A percentile compares a stretch with the other conserved stretches of the same genome.
phyloP scores from a whole-genome alignment of 768 basidiomycete species.

The Suillus weaverae region DNA sequence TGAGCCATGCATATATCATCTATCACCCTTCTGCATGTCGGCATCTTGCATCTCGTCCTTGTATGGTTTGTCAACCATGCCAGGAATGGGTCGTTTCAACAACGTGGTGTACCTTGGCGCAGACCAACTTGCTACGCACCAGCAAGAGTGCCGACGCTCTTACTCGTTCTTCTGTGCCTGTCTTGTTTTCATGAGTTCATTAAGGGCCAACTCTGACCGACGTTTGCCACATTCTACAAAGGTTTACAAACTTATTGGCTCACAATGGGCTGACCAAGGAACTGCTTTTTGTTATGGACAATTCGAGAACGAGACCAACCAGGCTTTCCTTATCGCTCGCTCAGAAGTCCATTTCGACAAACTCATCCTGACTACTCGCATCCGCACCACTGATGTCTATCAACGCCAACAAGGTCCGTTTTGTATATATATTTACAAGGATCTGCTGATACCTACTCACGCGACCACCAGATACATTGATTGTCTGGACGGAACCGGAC shows the following conservation, averaged over 20 bases:
- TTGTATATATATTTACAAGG: constrained; percentile 2
- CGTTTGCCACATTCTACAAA: constrained; percentile 37
- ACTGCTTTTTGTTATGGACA: constrained; percentile 96
- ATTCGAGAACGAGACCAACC: constrained; percentile 72
- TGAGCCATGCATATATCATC: constrained; percentile 36
- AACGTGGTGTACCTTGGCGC: constrained; percentile 23
- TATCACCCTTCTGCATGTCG: constrained; percentile 15
- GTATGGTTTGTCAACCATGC: constrained; percentile 21
- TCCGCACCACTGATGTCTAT: constrained; percentile 82
- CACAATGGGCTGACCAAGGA: constrained; percentile 93
- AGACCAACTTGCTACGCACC: constrained; percentile 14
- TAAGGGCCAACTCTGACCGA: constrained; percentile 31
- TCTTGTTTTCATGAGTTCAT: constrained; percentile 33
- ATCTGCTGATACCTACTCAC: constrained; percentile 14
- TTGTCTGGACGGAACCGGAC: constrained; percentile 98
- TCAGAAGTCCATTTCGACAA: constrained; percentile 72
- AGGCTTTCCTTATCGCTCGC: constrained; percentile 82
- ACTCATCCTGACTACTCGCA: constrained; percentile 76
- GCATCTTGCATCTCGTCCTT: constrained; percentile 15
- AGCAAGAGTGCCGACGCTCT: constrained; percentile 18
- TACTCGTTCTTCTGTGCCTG: constrained; percentile 21
- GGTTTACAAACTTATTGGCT: constrained; percentile 93
- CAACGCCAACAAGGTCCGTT: constrained; percentile 80
- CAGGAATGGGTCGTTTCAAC: constrained; percentile 22
- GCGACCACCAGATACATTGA: constrained; percentile 76